These are phyloP conservation scores for Ascochyta pisi DNA, from an alignment of 2,329 filamentous ascomycete genomes.

Conservation along the genomic window DNA sequence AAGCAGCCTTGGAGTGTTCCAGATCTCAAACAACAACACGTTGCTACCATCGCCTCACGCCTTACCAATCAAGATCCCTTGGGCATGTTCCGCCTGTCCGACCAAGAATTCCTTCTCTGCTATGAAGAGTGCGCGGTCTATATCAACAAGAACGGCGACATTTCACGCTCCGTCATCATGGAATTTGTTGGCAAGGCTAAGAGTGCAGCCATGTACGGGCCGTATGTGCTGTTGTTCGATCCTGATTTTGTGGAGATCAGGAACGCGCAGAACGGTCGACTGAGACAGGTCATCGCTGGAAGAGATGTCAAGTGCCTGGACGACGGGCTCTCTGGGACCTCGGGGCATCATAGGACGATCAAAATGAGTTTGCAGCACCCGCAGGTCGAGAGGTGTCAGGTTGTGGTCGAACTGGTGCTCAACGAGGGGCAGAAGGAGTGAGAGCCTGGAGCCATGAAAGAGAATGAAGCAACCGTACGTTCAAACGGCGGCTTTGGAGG, in stretches of 20 bases:
- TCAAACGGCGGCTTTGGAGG: no score
- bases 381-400: slow-evolving; percentile 80
- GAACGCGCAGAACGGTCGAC: slow-evolving; percentile 91
- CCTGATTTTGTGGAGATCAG: slow-evolving; percentile 96
- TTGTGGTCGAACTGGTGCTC: slow-evolving; percentile 89
- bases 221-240: slow-evolving; percentile 92
- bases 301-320: slow-evolving; percentile 90
- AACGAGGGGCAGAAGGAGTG: slow-evolving; percentile 80
- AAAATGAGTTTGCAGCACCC: slow-evolving; percentile 97
- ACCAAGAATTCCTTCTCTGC: slow-evolving; percentile 79
- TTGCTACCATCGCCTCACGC: slow-evolving; percentile 83
- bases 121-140: slow-evolving; percentile 98
- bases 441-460: neutral
- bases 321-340: slow-evolving; percentile 59
- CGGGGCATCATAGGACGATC: slow-evolving; percentile 69
- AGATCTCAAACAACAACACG: slow-evolving; percentile 78
- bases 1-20: slow-evolving; percentile 95
- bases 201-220: slow-evolving; percentile 85
- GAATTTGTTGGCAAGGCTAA: slow-evolving; percentile 96
- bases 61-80: slow-evolving; percentile 84
- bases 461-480: no score
- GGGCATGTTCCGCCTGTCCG: slow-evolving; percentile 94
- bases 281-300: slow-evolving; percentile 93
- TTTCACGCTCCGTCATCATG: slow-evolving; percentile 93
- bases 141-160: slow-evolving; percentile 96